Base-by-base conservation (phyloP, 805 yeast genomes). In the Lachancea lanzarotensis region DNA sequence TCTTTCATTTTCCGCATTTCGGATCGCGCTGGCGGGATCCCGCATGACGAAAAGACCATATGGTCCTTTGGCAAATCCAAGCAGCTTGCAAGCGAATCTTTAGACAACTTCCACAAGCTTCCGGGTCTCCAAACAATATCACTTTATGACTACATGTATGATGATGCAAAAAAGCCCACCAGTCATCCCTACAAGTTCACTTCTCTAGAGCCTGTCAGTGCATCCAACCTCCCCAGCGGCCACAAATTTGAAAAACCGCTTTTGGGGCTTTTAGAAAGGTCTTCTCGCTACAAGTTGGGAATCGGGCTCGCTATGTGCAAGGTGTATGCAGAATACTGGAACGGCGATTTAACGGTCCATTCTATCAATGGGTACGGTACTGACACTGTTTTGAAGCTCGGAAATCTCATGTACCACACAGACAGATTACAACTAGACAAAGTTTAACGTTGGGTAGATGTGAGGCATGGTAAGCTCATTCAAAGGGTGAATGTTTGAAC, bases 251-350 rank as follows among this genome's bases (percentile, higher is more conserved):
- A 58, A 36, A 62, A 53, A 30, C 83, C 93, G 1, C 68, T 90
- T 47, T 72, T 75, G 42, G 73, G 78, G 25, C 71, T 90, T 55
- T 76, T 84, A 35, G 73, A 81, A 27, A 75, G 97, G 50, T 84
- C 93, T 1, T 80, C 84, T 22, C 76, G 84, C 47, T 76, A 75
- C 54, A 84, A 84, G 42, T 66, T 91, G 25, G 97, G 97, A 0
- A 74, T 91, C 47, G 96, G 97, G 0, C 69, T 91, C 48, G 96
- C 98, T 0, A 81, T 91, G 84, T 84, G 96, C 56, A 82, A 86
- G 53, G 87, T 90, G 0, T 91, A 91, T 59, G 87, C 95, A 0
- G 97, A 91, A 55, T 91, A 91, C 64, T 91, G 98, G 98, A 93
- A 90, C 54, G 98, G 98, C 6, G 85, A 83, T 42, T 65, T 91